phyloP scores from a whole-genome alignment of 2,329 filamentous ascomycete species.

The Biscogniauxia mediterranea region DNA sequence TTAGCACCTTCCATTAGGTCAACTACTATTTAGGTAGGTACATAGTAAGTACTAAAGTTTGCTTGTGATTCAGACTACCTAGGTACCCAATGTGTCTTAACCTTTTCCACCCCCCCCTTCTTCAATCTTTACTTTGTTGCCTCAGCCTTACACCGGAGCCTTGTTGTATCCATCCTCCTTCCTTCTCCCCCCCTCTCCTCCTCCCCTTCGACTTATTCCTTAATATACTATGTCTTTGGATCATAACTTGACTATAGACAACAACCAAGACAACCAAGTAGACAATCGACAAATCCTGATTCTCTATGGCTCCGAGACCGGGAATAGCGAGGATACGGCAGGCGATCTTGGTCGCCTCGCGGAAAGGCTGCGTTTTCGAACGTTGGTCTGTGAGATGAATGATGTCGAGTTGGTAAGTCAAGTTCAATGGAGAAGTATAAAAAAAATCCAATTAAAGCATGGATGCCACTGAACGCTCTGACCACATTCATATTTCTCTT shows the following conservation, averaged over 20 bases:
- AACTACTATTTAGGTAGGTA: too few relatives aligned
- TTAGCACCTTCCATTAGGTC: too few relatives aligned
- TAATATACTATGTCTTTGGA: constrained; percentile 18
- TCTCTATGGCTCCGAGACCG: constrained; percentile 92
- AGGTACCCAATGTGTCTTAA: not conserved
- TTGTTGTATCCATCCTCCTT: not conserved
- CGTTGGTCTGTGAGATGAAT: constrained; percentile 75
- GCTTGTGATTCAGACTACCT: not conserved
- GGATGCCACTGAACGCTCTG: not conserved
- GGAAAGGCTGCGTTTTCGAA: constrained; percentile 76
- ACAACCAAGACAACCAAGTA: constrained; percentile 23
- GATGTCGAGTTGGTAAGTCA: constrained; percentile 67
- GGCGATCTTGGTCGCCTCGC: constrained; percentile 74
- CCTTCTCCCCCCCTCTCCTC: not conserved
- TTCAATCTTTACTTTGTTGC: not conserved
- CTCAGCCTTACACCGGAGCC: not conserved
- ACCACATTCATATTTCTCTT: not conserved
- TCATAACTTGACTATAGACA: constrained; percentile 19
- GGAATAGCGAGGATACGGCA: constrained; percentile 88
- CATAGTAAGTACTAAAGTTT: not conserved
- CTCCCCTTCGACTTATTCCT: too few relatives aligned
- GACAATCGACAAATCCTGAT: constrained; percentile 57
- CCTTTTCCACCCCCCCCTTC: not conserved
- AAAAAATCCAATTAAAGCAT: not conserved
- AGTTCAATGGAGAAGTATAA: not conserved